phyloP scores from a whole-genome alignment of 1,284 basidiomycete species.

The Cryptococcus depauperatus region DNA sequence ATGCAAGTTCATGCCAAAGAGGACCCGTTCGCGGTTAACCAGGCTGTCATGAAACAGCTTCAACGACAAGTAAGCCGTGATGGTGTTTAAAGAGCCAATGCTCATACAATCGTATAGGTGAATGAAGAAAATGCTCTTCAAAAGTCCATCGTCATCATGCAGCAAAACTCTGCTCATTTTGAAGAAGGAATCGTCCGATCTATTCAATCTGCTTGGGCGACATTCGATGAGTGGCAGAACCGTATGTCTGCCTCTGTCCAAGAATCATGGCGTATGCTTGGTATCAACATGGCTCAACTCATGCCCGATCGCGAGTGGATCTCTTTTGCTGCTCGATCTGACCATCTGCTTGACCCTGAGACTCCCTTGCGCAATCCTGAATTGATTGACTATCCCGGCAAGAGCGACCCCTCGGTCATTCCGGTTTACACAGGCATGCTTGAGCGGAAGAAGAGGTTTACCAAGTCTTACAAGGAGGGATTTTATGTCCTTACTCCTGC shows the following conservation, averaged over 20 bases:
- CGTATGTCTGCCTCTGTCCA: conserved; percentile 74
- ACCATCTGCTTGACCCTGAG: conserved; percentile 94
- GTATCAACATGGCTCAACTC: conserved; percentile 71
- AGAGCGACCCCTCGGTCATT: conserved; percentile 82
- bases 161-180: conserved; percentile 94
- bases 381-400: conserved; percentile 79
- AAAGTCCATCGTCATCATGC: conserved; percentile 98
- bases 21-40: conserved; percentile 77
- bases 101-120: conserved; percentile 48
- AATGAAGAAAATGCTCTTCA: conserved; percentile 97
- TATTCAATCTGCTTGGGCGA: conserved; percentile 93
- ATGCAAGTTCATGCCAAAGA: conserved; percentile 73
- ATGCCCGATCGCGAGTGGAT: conserved; percentile 95
- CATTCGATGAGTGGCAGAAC: conserved; percentile 93
- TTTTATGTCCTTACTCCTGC: conserved; percentile 93
- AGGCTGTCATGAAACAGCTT: conserved; percentile 75
- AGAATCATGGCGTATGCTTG: conserved; percentile 69
- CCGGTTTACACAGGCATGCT: conserved; percentile 85
- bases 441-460: conserved; percentile 96
- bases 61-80: conserved; percentile 57
- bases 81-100: neutral
- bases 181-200: conserved; percentile 94
- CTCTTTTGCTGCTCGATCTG: conserved; percentile 83
- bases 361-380: conserved; percentile 79
- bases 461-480: conserved; percentile 74